Evolutionary conservation across 257 asterid genomes (phyloP), one percentile per base, ranked within the genome.

Genomic region (Perilla frutescens): DNA sequence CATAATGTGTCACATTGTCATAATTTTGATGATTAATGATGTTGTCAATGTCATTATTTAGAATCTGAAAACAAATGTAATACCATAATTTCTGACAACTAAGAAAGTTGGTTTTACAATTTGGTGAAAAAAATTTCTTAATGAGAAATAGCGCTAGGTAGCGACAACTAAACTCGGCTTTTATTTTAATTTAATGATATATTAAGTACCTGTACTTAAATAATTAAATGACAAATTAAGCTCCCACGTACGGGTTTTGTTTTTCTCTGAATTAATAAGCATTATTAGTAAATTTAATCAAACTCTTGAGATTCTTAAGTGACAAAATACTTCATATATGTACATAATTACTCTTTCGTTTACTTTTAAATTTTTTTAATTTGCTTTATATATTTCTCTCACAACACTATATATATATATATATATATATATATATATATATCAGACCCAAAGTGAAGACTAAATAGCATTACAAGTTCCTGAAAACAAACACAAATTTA

Each of bases 211-310:
- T n/a, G 48, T n/a, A 53, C 37, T 34, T 34, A 34, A 34, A 34
- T 34, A 31, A 39, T 13, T 62, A 62, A 62, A 10, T 4, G 49
- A 62, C 49, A 62, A 62, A 62, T 57, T 62, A 37, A 34, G 64
- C 4, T 58, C 20, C 32, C 64, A n/a, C n/a, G n/a, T n/a, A 58
- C 44, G 64, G 64, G 43, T 32, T 58, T 1, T 11, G 63, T 32
- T 58, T 10, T 58, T 11, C 20, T 7, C 64, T 15, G 4, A 58
- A 58, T 58, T 11, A 0, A 58, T 5, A 58, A 12, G 10, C 12
- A 36, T 5, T 2, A 59, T 58, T 34, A 12, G 2, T 6, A 5
- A 60, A 20, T 0, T 20, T 20, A 20, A 20, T 20, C 26, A 20
- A 20, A 20, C 26, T 20, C 26, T 20, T 20, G 26, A 20, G 36